These are phyloP conservation scores for Pseudonitzschia pungens DNA, from an alignment of 108 stramenopile species.

Conservation along the genomic window DNA sequence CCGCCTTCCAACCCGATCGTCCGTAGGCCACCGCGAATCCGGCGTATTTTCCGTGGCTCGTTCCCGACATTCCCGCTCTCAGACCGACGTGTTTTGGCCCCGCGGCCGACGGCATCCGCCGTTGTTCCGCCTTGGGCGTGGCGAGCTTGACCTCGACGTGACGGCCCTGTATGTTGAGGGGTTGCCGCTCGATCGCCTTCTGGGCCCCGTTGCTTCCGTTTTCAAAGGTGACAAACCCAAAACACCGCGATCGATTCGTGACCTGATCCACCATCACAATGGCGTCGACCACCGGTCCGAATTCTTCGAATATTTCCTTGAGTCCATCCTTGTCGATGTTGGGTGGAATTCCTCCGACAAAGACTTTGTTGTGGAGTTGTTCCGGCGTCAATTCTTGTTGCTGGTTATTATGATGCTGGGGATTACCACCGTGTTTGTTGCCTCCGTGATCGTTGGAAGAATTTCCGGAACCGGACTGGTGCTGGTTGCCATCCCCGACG, in stretches of 20 bases:
- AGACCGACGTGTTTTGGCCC: slow-evolving; percentile 52
- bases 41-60: slow-evolving; percentile 69
- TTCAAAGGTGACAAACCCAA: slow-evolving; percentile 92
- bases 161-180: slow-evolving; percentile 71
- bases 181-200: slow-evolving; percentile 72
- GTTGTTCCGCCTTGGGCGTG: slow-evolving; percentile 76
- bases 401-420: background rate
- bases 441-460: slow-evolving; percentile 1
- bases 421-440: slow-evolving; percentile 3
- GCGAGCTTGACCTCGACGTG: slow-evolving; percentile 86
- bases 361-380: slow-evolving; percentile 55
- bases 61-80: slow-evolving; percentile 60
- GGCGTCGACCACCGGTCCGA: slow-evolving; percentile 79
- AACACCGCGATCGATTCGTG: slow-evolving; percentile 75
- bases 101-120: slow-evolving; percentile 43
- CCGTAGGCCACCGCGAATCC: slow-evolving; percentile 83
- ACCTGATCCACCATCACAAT: slow-evolving; percentile 86
- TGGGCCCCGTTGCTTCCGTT: slow-evolving; percentile 79
- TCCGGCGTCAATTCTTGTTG: slow-evolving; percentile 50
- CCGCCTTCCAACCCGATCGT: slow-evolving; percentile 83
- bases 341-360: slow-evolving; percentile 63
- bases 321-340: slow-evolving; percentile 79
- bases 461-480: no score
- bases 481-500: slow-evolving; percentile 26
- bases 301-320: slow-evolving; percentile 82